Evolutionary conservation across 2,329 filamentous ascomycete species (phyloP), one percentile per base, ranked within the genome.

Genomic region (Diaporthe sp.): DNA sequence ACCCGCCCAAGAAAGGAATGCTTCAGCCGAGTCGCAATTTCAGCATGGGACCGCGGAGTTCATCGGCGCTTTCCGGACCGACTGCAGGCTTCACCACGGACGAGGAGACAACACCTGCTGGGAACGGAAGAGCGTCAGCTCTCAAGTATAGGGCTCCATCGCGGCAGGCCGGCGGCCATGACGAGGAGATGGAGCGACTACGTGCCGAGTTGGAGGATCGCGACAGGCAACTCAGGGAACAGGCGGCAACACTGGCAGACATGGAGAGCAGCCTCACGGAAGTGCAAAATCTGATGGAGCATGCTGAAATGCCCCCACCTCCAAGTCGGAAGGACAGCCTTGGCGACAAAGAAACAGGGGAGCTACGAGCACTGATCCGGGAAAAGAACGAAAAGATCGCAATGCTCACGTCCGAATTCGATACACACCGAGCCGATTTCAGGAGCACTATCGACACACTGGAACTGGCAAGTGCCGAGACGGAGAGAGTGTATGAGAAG

Each of bases 311-410:
- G 75, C 82, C 85, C 79, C 68, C 13, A 57, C 72, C 62, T 31
- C 81, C 81, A 78, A 78, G 85, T 80, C 83, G 86, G 80, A 85
- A 86, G 77, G 84, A 84, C 78, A 89, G 87, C 79, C 79, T 90
- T 34, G 92, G 93, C 75, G 94, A 94, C 74, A 93, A 92, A 79
- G 96, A 98, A 82, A 89, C 92, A 2, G 83, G 90, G 7, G 94
- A 97, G 82, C 88, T 99, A 75, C 92, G 96, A 72, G 91, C 93
- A n/a, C 85, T 98, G 79, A 86, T 99, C 72, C 91, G 95, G 34
- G 97, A 99, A 85, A 98, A 98, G 89, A 98, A 98, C 80, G 97
- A 99, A 75, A 98, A 96, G 87, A 98, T 99, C 79, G 92, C 94
- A 37, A 93, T 96, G 88, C 90, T 99, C 79, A 98, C 96, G 0